phyloP scores from a whole-genome alignment of 495 filamentous ascomycete species.

The Lasiosphaeria hispida region DNA sequence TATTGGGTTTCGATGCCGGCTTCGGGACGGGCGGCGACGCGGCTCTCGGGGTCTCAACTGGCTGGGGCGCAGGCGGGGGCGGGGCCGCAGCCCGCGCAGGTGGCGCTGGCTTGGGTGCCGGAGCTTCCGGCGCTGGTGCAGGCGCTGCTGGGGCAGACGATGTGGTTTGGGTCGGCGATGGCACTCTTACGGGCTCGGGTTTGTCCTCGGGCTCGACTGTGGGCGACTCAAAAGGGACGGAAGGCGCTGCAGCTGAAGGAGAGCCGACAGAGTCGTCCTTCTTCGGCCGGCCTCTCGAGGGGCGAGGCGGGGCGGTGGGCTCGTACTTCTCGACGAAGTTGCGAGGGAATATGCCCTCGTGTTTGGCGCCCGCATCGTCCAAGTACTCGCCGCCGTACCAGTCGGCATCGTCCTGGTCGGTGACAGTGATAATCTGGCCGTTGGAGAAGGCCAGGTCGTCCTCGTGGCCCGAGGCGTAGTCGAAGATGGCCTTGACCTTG shows the following conservation, averaged over 20 bases:
- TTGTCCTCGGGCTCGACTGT: constrained; percentile 33
- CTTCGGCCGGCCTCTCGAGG: constrained; percentile 69
- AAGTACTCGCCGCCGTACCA: constrained; percentile 94
- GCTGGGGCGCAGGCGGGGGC: constrained; percentile 32
- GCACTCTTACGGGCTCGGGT: constrained; percentile 21
- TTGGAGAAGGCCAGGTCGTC: constrained; percentile 86
- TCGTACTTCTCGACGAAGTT: constrained; percentile 98
- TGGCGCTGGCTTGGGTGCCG: constrained; percentile 38
- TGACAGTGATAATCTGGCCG: constrained; percentile 91
- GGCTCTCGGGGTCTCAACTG: constrained; percentile 21
- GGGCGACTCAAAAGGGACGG: constrained; percentile 47
- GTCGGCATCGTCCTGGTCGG: constrained; percentile 84
- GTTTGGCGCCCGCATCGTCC: constrained; percentile 66
- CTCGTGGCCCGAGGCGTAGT: constrained; percentile 86
- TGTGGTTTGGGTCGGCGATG: constrained; percentile 22
- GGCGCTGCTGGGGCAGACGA: constrained; percentile 31
- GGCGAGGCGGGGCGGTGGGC: constrained; percentile 84
- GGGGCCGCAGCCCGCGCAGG: constrained; percentile 42
- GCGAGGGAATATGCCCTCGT: constrained; percentile 89
- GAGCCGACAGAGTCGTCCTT: constrained; percentile 57
- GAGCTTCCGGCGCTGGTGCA: constrained; percentile 29
- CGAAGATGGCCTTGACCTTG: constrained; percentile 92
- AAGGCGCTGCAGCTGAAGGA: constrained; percentile 65
- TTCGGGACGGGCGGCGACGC: constrained; percentile 45
- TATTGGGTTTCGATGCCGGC: constrained; percentile 42